phyloP scores from a whole-genome alignment of 2,329 filamentous ascomycete species.

The Scedosporium apiospermum region DNA sequence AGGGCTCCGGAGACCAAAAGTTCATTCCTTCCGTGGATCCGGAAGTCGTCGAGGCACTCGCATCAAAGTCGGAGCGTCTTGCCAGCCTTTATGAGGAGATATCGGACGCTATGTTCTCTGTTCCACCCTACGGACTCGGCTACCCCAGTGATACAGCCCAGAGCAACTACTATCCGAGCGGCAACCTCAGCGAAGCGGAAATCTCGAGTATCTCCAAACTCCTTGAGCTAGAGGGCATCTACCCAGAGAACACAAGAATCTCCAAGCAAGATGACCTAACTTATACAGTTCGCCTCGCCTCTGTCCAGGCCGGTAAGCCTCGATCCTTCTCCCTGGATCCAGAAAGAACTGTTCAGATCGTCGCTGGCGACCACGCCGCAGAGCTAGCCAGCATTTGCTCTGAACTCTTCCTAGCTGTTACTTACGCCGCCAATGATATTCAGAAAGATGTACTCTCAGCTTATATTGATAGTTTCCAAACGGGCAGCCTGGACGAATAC shows the following conservation, averaged over 20 bases:
- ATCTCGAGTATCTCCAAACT: conserved; percentile 40
- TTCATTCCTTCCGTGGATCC: conserved; percentile 41
- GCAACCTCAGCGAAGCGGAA: conserved; percentile 39
- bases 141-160: conserved; percentile 42
- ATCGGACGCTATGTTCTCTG: conserved; percentile 35
- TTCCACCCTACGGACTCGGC: conserved; percentile 43
- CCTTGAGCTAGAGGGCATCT: conserved; percentile 38
- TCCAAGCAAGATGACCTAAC: conserved; percentile 15
- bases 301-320: conserved; percentile 12
- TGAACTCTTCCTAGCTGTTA: conserved; percentile 35
- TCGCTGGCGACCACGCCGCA: conserved; percentile 42
- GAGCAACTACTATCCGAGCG: conserved; percentile 46
- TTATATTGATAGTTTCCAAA: conserved; percentile 45
- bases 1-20: conserved; percentile 49
- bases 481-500: conserved; percentile 44
- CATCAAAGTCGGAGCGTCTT: conserved; percentile 27
- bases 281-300: conserved; percentile 37
- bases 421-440: conserved; percentile 39
- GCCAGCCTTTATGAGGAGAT: conserved; percentile 31
- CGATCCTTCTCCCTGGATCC: neutral
- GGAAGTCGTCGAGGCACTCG: conserved; percentile 31
- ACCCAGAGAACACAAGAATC: conserved; percentile 49
- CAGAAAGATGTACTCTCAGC: conserved; percentile 41
- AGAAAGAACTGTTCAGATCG: conserved; percentile 18
- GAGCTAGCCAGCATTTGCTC: conserved; percentile 39